phyloP scores from a whole-genome alignment of 108 stramenopile species.

The Schizochytrium sp. region DNA sequence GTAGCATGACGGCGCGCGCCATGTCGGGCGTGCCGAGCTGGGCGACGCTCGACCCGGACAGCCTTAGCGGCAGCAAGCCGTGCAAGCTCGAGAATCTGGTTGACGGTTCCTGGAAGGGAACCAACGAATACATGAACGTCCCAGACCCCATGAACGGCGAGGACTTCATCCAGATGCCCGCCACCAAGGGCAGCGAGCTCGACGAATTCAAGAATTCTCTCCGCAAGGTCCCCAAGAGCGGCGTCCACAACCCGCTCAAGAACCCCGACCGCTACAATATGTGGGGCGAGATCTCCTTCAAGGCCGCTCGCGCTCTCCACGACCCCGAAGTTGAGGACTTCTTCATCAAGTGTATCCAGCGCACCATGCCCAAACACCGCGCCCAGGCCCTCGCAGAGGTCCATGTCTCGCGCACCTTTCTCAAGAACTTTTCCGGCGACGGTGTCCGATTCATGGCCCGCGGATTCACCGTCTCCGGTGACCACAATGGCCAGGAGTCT shows the following conservation, averaged over 20 bases:
- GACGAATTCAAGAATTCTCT: slow-evolving; percentile 68
- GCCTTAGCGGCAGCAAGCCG: background rate
- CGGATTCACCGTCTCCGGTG: slow-evolving; percentile 76
- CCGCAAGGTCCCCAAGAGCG: slow-evolving; percentile 54
- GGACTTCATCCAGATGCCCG: slow-evolving; percentile 37
- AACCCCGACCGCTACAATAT: slow-evolving; percentile 70
- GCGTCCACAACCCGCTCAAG: slow-evolving; percentile 75
- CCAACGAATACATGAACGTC: background rate
- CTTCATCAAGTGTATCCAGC: slow-evolving; percentile 74
- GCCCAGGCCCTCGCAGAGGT: slow-evolving; percentile 83
- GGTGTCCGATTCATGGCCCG: slow-evolving; percentile 79
- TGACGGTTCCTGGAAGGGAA: slow-evolving; percentile 20
- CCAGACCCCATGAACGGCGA: slow-evolving; percentile 47
- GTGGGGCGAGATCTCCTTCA: slow-evolving; percentile 71
- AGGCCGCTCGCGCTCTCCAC: slow-evolving; percentile 49
- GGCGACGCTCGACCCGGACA: slow-evolving; percentile 26
- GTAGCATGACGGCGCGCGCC: background rate
- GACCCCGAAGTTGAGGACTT: slow-evolving; percentile 71
- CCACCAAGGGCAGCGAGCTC: slow-evolving; percentile 47
- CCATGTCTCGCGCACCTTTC: slow-evolving; percentile 65
- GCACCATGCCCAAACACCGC: slow-evolving; percentile 84
- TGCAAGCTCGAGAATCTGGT: slow-evolving; percentile 23
- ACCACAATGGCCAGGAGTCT: slow-evolving; percentile 87
- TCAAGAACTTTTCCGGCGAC: slow-evolving; percentile 83
- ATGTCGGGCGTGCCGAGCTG: background rate